Conservation (phyloP, 2,329 filamentous ascomycete genomes). For the Lecanicillium sp. region DNA sequence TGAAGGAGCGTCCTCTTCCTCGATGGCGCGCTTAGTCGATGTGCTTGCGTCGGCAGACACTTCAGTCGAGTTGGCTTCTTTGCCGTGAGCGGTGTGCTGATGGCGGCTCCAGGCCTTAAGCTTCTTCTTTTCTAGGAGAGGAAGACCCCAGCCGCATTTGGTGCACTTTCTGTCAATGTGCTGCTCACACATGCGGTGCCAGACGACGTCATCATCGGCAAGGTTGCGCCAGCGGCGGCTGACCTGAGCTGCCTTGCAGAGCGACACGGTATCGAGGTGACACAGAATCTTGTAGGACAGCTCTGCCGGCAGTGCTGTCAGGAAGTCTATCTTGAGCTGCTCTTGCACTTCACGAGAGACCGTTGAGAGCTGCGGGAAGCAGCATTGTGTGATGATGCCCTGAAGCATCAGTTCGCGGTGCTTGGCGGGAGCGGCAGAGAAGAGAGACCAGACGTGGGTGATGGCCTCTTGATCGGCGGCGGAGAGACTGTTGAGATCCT, state of each 20-base stretch:
- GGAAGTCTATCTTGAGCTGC: slow-evolving; percentile 95
- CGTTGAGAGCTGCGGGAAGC: slow-evolving; percentile 92
- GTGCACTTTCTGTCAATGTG: slow-evolving; percentile 91
- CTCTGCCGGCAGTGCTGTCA: slow-evolving; percentile 81
- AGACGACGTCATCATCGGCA: slow-evolving; percentile 96
- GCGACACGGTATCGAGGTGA: slow-evolving; percentile 85
- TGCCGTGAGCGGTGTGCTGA: slow-evolving; percentile 55
- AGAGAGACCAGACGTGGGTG: slow-evolving; percentile 94
- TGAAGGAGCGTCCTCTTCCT: slow-evolving; percentile 24
- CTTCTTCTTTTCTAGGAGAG: slow-evolving; percentile 80
- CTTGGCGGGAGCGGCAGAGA: slow-evolving; percentile 89
- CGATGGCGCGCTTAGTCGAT: slow-evolving; percentile 30
- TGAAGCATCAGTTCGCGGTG: slow-evolving; percentile 95
- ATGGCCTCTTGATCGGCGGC: slow-evolving; percentile 89
- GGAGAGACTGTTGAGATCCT: slow-evolving; percentile 78
- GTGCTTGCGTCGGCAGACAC: slow-evolving; percentile 24
- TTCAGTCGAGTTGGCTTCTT: slow-evolving; percentile 21
- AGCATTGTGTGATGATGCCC: slow-evolving; percentile 92
- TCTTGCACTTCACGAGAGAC: slow-evolving; percentile 87
- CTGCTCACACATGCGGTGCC: slow-evolving; percentile 96
- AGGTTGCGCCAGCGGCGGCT: slow-evolving; percentile 80
- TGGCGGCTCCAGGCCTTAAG: slow-evolving; percentile 81
- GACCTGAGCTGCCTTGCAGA: slow-evolving; percentile 94
- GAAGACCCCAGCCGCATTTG: slow-evolving; percentile 93
- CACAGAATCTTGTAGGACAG: slow-evolving; percentile 90